These are phyloP conservation scores for Nicotiana rustica DNA, from an alignment of 305 asterid genomes.

Conservation along the genomic window DNA sequence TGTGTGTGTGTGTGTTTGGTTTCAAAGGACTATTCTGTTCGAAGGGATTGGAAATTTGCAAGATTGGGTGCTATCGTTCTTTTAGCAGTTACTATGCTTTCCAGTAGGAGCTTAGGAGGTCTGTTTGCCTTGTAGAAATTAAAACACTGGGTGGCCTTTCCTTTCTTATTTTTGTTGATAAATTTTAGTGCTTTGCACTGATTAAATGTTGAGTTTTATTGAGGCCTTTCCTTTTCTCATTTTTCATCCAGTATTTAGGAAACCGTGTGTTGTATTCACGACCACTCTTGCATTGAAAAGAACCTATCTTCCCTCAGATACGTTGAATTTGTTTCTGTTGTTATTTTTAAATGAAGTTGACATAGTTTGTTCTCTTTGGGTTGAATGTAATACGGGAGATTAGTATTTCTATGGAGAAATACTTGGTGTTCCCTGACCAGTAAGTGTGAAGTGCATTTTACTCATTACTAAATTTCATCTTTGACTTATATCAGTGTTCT, in stretches of 20 bases:
- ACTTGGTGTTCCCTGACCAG: not conserved
- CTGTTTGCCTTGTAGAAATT: not conserved
- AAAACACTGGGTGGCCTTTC: not conserved
- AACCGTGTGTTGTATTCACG: not conserved
- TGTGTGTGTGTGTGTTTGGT: not conserved
- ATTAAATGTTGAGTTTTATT: not conserved
- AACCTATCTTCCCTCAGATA: conserved; percentile 9
- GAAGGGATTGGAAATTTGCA: not conserved
- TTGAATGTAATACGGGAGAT: conserved; percentile 6
- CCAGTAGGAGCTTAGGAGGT: not conserved
- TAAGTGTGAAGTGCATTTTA: conserved; percentile 1
- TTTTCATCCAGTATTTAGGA: not conserved
- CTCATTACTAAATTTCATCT: not conserved
- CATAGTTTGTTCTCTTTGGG: conserved; percentile 19
- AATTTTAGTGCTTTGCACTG: not conserved
- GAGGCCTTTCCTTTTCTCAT: not conserved
- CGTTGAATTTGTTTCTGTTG: not conserved
- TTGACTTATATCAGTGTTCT: conserved; percentile 6
- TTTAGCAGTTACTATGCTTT: not conserved
- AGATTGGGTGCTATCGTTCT: not conserved
- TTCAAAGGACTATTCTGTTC: conserved; percentile 1
- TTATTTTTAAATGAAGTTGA: not conserved
- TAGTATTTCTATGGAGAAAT: conserved; percentile 7
- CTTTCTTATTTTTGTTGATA: not conserved
- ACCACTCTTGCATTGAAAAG: not conserved